phyloP scores from a whole-genome alignment of 1,139 yeast species.

The Petasospora fabianii region DNA sequence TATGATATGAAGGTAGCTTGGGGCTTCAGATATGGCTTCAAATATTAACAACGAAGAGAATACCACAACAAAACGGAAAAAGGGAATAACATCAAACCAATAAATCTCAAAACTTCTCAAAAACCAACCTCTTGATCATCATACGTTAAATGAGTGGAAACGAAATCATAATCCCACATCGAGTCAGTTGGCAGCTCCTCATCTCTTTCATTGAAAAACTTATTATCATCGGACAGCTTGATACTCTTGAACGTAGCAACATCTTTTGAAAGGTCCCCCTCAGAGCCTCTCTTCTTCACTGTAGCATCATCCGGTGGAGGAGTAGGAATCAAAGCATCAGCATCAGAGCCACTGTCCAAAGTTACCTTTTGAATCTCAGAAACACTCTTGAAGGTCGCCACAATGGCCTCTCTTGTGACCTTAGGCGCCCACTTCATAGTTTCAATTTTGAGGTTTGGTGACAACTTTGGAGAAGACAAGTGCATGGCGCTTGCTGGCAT shows the following conservation, averaged over 20 bases:
- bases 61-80: too few species aligned
- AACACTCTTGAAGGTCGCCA: conserved; percentile 17
- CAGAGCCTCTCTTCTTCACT: conserved; percentile 4
- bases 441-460: conserved; percentile 19
- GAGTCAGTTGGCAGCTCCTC: conserved; percentile 14
- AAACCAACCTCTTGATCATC: conserved; percentile 4
- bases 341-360: conserved; percentile 14
- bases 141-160: conserved; percentile 8
- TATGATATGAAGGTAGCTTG: too few species aligned
- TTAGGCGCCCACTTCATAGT: conserved; percentile 21
- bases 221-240: conserved; percentile 18
- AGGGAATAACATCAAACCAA: too few species aligned
- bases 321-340: conserved; percentile 15
- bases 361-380: conserved; percentile 20
- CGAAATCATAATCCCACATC: conserved; percentile 25
- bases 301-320: conserved; percentile 22
- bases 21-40: too few species aligned
- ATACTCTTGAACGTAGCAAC: conserved; percentile 18
- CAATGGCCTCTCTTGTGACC: conserved; percentile 24
- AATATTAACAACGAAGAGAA: too few species aligned
- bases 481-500: conserved; percentile 12
- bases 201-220: conserved; percentile 21
- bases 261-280: conserved; percentile 1
- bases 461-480: conserved; percentile 24
- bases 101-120: too few species aligned